These are phyloP conservation scores for Purpureocillium takamizusanense DNA, from an alignment of 2,329 filamentous ascomycete genomes.

Conservation along the genomic window DNA sequence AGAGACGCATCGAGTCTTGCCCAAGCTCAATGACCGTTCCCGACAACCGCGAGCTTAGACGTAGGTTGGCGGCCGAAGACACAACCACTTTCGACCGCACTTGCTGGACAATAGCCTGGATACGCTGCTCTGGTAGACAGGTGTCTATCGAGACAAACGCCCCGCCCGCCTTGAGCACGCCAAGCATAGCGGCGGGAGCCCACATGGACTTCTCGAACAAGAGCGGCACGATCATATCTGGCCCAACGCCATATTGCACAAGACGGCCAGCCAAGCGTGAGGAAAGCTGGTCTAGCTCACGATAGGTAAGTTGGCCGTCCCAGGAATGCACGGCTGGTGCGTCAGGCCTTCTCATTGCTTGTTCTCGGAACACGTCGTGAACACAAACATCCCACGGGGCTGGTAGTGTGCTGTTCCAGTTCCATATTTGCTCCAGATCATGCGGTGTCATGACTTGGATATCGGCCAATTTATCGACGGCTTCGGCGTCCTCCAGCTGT, in stretches of 20 bases:
- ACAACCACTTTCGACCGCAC: constrained; percentile 1
- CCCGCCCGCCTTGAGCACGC: constrained; percentile 22
- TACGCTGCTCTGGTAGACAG: constrained; percentile 5
- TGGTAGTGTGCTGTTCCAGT: constrained; percentile 10
- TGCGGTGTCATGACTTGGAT: not conserved
- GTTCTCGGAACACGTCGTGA: constrained; percentile 11
- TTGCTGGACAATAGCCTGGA: constrained; percentile 3
- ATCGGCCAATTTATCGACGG: not conserved
- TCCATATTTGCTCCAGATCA: constrained; percentile 7
- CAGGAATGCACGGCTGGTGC: constrained; percentile 13
- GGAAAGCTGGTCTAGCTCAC: constrained; percentile 8
- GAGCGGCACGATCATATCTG: constrained; percentile 17
- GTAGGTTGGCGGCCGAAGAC: constrained; percentile 10
- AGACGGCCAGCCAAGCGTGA: constrained; percentile 6
- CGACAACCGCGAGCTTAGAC: not conserved
- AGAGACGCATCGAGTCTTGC: no score
- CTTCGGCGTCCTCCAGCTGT: not conserved
- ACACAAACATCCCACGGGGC: constrained; percentile 6
- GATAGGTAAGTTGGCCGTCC: constrained; percentile 16
- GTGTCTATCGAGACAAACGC: constrained; percentile 8
- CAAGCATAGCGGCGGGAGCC: constrained; percentile 20
- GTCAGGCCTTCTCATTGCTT: constrained; percentile 3
- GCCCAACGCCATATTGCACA: constrained; percentile 9
- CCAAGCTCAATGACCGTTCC: not conserved
- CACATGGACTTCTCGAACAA: constrained; percentile 26